These are phyloP conservation scores for Stachybotrys echinatus DNA, from an alignment of 2,329 filamentous ascomycete species.

Conservation along the genomic window DNA sequence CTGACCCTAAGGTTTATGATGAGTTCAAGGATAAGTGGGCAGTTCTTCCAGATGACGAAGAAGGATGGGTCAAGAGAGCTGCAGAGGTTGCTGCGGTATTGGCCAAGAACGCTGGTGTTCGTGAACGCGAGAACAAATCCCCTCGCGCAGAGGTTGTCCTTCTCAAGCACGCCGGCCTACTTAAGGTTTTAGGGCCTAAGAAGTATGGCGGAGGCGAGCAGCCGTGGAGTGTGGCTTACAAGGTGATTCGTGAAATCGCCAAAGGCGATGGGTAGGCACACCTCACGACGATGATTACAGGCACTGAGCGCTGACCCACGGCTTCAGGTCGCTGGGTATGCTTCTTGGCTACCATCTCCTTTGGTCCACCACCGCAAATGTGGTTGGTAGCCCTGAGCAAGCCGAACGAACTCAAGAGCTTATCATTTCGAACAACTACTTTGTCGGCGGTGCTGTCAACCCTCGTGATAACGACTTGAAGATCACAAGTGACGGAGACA, in stretches of 20 bases:
- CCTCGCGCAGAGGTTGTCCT: conserved; percentile 33
- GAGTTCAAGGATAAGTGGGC: conserved; percentile 30
- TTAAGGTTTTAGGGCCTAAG: conserved; percentile 31
- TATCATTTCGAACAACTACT: conserved; percentile 60
- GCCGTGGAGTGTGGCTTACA: conserved; percentile 47
- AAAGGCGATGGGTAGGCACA: conserved; percentile 52
- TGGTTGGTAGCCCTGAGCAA: conserved; percentile 57
- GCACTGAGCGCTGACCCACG: no score
- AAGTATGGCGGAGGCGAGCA: conserved; percentile 38
- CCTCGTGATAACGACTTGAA: conserved; percentile 57
- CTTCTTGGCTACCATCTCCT: conserved; percentile 60
- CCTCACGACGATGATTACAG: background rate
- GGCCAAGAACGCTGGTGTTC: conserved; percentile 21
- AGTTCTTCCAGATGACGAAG: conserved; percentile 19
- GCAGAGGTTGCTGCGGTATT: conserved; percentile 30
- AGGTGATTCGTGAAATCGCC: conserved; percentile 56
- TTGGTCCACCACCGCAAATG: conserved; percentile 56
- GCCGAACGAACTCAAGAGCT: conserved; percentile 49
- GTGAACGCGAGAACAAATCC: conserved; percentile 33
- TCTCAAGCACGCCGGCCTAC: conserved; percentile 33
- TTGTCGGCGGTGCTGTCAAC: conserved; percentile 61
- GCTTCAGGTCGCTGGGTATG: conserved; percentile 52
- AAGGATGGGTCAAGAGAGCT: conserved; percentile 32
- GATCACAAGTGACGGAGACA: conserved; percentile 48
- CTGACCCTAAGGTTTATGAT: conserved; percentile 31